A percentile compares a stretch with the other conserved stretches of the same genome.
These are phyloP conservation scores for Diplogelasinospora grovesii DNA, from an alignment of 495 filamentous ascomycete species.

Conservation along the genomic window DNA sequence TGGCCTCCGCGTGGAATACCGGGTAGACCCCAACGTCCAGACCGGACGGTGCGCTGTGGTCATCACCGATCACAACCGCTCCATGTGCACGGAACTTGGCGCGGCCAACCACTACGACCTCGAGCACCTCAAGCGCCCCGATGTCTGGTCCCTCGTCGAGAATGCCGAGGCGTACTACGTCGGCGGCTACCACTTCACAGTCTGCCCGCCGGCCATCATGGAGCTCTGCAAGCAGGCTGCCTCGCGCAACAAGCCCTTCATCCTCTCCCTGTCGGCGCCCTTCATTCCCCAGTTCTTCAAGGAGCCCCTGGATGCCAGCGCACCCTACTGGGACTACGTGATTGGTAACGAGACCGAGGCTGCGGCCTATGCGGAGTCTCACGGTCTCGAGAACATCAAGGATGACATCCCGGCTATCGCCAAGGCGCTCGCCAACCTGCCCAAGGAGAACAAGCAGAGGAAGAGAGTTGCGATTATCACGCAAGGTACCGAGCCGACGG, in stretches of 20 bases:
- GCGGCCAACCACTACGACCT: slow-evolving; percentile 96
- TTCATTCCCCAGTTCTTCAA: slow-evolving; percentile 99
- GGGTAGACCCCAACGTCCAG: slow-evolving; percentile 68
- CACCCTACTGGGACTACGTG: slow-evolving; percentile 91
- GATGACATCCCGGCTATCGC: slow-evolving; percentile 87
- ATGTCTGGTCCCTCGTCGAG: slow-evolving; percentile 88
- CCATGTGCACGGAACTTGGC: slow-evolving; percentile 90
- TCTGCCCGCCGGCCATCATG: slow-evolving; percentile 82
- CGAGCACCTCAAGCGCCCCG: slow-evolving; percentile 82
- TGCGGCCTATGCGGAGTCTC: slow-evolving; percentile 71
- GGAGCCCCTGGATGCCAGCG: slow-evolving; percentile 76
- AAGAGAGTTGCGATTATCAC: slow-evolving; percentile 83
- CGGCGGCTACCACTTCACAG: slow-evolving; percentile 73
- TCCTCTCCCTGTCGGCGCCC: slow-evolving; percentile 84
- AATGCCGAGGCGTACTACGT: slow-evolving; percentile 84
- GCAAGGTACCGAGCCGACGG: slow-evolving; percentile 83
- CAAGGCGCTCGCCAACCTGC: slow-evolving; percentile 72
- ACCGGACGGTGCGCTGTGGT: slow-evolving; percentile 95
- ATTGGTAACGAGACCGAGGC: slow-evolving; percentile 98
- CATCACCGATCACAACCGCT: slow-evolving; percentile 90
- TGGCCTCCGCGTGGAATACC: slow-evolving; percentile 89
- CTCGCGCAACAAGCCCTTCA: slow-evolving; percentile 80
- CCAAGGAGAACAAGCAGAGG: slow-evolving; percentile 80
- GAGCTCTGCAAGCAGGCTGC: slow-evolving; percentile 87
- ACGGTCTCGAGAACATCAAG: slow-evolving; percentile 60